These are phyloP conservation scores for Phascolomyces articulosus DNA, from an alignment of 371 early-diverging fungal species.

Conservation along the genomic window DNA sequence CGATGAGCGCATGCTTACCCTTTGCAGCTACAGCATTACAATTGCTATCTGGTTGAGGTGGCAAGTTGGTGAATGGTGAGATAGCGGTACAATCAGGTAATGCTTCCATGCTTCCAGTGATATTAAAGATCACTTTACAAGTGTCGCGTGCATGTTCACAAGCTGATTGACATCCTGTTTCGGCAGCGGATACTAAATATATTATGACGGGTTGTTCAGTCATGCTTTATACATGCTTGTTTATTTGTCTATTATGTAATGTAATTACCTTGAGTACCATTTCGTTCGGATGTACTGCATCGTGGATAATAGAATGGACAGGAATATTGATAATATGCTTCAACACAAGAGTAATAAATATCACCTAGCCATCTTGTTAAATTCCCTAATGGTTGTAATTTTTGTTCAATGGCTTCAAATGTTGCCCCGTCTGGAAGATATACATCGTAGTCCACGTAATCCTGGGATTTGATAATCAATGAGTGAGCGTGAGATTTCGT, in stretches of 20 bases:
- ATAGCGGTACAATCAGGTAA: constrained; percentile 51
- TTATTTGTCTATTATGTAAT: background rate
- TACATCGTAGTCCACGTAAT: constrained; percentile 35
- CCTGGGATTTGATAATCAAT: constrained; percentile 16
- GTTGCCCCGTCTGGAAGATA: constrained; percentile 26
- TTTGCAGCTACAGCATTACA: constrained; percentile 43
- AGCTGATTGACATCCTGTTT: constrained; percentile 50
- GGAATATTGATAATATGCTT: constrained; percentile 39
- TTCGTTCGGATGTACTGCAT: constrained; percentile 24
- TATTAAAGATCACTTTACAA: constrained; percentile 42
- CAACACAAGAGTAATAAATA: constrained; percentile 38
- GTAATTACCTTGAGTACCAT: constrained; percentile 9
- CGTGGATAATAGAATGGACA: constrained; percentile 40
- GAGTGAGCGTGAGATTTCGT: background rate
- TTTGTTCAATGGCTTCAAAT: constrained; percentile 26
- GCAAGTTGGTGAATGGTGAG: constrained; percentile 24
- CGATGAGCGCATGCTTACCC: no score
- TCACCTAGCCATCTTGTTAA: constrained; percentile 10
- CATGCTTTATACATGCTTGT: no score
- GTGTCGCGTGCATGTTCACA: constrained; percentile 36
- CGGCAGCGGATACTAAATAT: constrained; percentile 10
- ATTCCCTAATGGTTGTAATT: constrained; percentile 15
- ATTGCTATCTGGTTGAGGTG: constrained; percentile 33
- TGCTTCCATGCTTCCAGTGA: constrained; percentile 24
- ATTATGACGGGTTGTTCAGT: background rate